These are phyloP conservation scores for Trichosporon asahii DNA, from an alignment of 1,284 basidiomycete genomes.

Conservation along the genomic window DNA sequence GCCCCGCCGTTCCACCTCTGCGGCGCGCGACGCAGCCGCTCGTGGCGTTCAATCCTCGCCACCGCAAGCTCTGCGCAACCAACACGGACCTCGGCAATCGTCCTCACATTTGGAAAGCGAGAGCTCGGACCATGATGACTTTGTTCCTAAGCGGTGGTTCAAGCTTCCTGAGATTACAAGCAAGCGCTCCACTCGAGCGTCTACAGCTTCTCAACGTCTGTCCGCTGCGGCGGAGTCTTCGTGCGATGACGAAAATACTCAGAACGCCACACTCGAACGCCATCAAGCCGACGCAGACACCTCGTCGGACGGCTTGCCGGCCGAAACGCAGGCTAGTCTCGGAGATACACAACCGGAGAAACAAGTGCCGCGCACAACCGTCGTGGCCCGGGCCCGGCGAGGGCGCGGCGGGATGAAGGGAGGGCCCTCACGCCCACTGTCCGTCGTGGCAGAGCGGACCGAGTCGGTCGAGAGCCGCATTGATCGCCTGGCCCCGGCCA, in stretches of 20 bases:
- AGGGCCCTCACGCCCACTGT: neutral
- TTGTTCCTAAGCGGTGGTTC: neutral
- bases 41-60: neutral
- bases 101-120: neutral
- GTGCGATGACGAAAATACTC: neutral
- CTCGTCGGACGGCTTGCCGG: neutral
- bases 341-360: neutral
- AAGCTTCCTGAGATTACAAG: neutral
- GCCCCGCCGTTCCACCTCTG: neutral
- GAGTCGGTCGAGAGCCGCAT: neutral
- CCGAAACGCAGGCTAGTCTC: neutral
- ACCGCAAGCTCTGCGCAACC: neutral
- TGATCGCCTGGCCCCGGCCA: neutral
- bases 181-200: neutral
- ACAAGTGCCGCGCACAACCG: neutral
- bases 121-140: neutral
- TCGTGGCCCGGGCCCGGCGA: neutral
- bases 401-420: neutral
- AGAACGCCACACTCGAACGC: neutral
- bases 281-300: neutral
- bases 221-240: neutral
- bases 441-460: neutral
- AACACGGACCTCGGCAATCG: neutral
- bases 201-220: neutral
- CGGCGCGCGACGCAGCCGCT: neutral